Conservation (phyloP, 2,329 filamentous ascomycete species). For the Epichloe sylvatica region DNA sequence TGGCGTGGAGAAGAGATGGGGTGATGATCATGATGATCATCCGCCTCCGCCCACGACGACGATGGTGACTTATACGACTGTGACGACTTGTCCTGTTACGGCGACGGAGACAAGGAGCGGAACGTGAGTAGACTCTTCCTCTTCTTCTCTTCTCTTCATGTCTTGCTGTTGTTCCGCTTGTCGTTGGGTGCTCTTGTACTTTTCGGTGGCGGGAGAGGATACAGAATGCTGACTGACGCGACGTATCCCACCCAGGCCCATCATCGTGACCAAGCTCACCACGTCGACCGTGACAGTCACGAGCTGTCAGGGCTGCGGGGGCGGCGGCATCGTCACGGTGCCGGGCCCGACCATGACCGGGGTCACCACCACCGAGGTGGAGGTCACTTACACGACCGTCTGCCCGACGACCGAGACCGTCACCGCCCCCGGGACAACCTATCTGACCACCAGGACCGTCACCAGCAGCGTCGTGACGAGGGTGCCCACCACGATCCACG, state of each 20-base stretch:
- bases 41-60: conserved; percentile 8
- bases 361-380: conserved; percentile 19
- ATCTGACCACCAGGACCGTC: conserved; percentile 12
- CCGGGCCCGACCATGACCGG: conserved; percentile 20
- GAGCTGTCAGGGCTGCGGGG: conserved; percentile 22
- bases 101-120: conserved; percentile 26
- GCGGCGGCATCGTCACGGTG: conserved; percentile 21
- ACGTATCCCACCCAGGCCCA: conserved; percentile 20
- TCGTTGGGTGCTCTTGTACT: background rate
- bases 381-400: conserved; percentile 26
- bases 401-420: conserved; percentile 23
- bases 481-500: conserved; percentile 16
- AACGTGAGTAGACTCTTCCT: conserved; percentile 20
- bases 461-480: conserved; percentile 16
- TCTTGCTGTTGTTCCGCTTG: background rate
- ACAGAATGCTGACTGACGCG: background rate
- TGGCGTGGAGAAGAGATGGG: conserved; percentile 2
- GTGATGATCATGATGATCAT: background rate
- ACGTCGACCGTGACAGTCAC: conserved; percentile 31
- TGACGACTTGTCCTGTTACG: conserved; percentile 32
- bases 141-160: background rate
- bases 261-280: conserved; percentile 26
- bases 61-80: conserved; percentile 25
- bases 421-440: conserved; percentile 21
- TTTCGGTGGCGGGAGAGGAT: background rate